Conservation (phyloP, 305 asterid species). For the Rubia occidens region DNA sequence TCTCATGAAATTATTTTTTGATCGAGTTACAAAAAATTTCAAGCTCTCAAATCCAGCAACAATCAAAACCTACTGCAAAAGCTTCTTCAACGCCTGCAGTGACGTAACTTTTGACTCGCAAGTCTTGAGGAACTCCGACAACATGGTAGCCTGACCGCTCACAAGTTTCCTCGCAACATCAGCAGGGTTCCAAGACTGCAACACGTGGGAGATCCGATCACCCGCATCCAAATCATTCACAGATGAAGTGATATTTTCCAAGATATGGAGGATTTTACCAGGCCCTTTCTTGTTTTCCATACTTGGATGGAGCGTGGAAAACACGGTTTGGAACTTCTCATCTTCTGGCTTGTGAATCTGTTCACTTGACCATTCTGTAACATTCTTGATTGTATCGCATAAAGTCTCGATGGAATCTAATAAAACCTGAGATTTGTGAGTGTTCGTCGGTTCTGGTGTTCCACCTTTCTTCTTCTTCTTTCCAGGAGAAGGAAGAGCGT, state of each 20-base stretch:
- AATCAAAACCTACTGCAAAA: conserved; percentile 29
- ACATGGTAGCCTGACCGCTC: conserved; percentile 38
- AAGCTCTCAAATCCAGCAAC: background rate
- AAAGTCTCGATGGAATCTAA: conserved; percentile 53
- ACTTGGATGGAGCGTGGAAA: conserved; percentile 41
- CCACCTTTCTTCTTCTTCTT: conserved; percentile 96
- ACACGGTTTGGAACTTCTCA: conserved; percentile 36
- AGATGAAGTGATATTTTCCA: conserved; percentile 35
- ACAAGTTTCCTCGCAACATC: conserved; percentile 46
- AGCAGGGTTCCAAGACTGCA: conserved; percentile 60
- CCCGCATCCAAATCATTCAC: conserved; percentile 49
- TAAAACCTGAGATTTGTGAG: conserved; percentile 38
- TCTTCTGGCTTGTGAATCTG: conserved; percentile 47
- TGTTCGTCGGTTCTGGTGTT: conserved; percentile 39
- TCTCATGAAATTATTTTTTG: background rate
- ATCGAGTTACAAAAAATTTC: conserved; percentile 32
- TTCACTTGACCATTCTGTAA: conserved; percentile 56
- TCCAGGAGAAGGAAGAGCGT: conserved; percentile 59
- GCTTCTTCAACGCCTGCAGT: conserved; percentile 41
- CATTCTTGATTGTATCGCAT: conserved; percentile 42
- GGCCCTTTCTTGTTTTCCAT: conserved; percentile 36
- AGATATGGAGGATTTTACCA: conserved; percentile 45
- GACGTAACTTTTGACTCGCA: conserved; percentile 54
- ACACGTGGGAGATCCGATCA: conserved; percentile 44
- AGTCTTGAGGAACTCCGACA: conserved; percentile 49